Evolutionary conservation across 768 basidiomycete species (phyloP), one percentile per base, ranked within the genome.

Genomic region (Tephrocybe sp.): DNA sequence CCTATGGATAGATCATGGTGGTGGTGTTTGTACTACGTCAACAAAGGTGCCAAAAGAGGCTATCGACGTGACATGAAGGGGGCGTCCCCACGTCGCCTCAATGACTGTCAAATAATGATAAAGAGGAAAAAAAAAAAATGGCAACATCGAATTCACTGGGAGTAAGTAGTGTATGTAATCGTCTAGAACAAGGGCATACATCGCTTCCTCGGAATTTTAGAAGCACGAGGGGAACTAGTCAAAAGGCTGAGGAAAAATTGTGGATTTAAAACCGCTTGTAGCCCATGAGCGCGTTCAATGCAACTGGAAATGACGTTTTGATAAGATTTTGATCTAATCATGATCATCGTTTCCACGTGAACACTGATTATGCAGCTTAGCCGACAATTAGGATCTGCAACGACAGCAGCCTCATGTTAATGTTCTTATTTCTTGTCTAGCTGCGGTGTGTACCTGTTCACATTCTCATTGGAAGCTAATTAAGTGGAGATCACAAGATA

Each of bases 111-210:
- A 41, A 33, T 39, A 36, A 48, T 48, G 20, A 39, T 30, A 19
- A n/a, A 6, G 17, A 20, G 33, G 48, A 14, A 4, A 31, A 4
- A 5, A 26, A 7, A 31, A 14, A 22, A 34, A 35, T 19, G 33
- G 17, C 9, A 35, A 4, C 14, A n/a, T 11, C 26, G 38, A 22
- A 22, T 30, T 45, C 23, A 51, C 59, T 51, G 61, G 33, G 50
- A 60, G 20, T n/a, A n/a, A n/a, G n/a, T 55, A 50, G 32, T 59
- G 55, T 38, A 64, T 62, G 51, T 64, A 59, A 14, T 65, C 64
- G 42, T 65, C 62, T 20, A 59, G 53, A 48, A 66, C 63, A 58
- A 65, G 65, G 20, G 59, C 46, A 39, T 60, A 63, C 40, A 65
- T 51, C 53, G 58, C 59, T 20, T 65, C 65, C 14, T 63, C 51